These are phyloP conservation scores for Saccharomyces pastorianus DNA, from an alignment of 1,139 yeast genomes.

Conservation along the genomic window DNA sequence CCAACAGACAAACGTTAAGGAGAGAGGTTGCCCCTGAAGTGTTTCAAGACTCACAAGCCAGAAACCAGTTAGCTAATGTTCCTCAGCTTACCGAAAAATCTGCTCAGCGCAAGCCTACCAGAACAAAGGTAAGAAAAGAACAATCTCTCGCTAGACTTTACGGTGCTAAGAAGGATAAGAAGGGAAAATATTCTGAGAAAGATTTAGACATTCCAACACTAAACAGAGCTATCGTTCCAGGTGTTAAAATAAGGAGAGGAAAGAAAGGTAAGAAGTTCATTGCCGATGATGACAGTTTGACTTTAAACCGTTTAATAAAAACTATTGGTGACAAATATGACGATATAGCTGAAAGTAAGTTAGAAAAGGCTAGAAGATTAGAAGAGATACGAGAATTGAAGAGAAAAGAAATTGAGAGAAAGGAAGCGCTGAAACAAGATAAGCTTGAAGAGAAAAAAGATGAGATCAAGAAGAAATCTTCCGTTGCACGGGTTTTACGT, in stretches of 20 bases:
- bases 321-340: constrained; percentile 79
- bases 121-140: constrained; percentile 53
- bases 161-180: constrained; percentile 54
- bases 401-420: constrained; percentile 77
- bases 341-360: constrained; percentile 74
- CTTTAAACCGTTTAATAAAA: constrained; percentile 59
- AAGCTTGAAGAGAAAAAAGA: constrained; percentile 70
- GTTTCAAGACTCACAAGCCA: constrained; percentile 52
- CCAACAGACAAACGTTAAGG: constrained; percentile 39
- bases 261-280: constrained; percentile 92
- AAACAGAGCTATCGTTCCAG: constrained; percentile 80
- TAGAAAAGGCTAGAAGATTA: constrained; percentile 80
- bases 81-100: constrained; percentile 63
- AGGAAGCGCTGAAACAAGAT: constrained; percentile 60
- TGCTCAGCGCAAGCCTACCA: constrained; percentile 43
- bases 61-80: constrained; percentile 52
- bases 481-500: constrained; percentile 58
- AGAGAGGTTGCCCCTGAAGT: constrained; percentile 62
- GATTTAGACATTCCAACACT: constrained; percentile 71
- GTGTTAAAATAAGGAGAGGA: constrained; percentile 67
- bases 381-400: constrained; percentile 85
- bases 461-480: constrained; percentile 65
- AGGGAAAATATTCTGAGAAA: constrained; percentile 59
- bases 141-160: constrained; percentile 57
- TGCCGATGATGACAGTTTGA: constrained; percentile 59